A percentile compares a stretch with the other conserved stretches of the same genome.
phyloP scores from a whole-genome alignment of 2,329 filamentous ascomycete species.

The Aspergillus proliferans region DNA sequence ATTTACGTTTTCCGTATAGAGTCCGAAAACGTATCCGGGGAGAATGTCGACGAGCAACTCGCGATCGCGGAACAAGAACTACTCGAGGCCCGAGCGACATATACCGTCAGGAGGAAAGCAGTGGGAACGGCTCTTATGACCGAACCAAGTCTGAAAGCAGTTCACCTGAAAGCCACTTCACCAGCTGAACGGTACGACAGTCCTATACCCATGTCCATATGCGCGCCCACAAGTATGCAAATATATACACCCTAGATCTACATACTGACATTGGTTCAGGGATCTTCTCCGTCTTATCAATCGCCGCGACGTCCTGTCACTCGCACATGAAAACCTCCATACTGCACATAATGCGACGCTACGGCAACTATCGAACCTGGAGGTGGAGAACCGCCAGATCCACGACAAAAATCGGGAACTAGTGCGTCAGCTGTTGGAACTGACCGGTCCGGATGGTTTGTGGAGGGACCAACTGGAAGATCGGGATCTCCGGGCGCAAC shows the following conservation, averaged over 20 bases:
- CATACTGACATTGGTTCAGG: constrained; percentile 37
- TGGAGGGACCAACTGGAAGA: constrained; percentile 50
- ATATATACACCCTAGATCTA: not conserved
- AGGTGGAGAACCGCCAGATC: constrained; percentile 53
- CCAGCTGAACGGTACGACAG: constrained; percentile 59
- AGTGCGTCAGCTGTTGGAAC: constrained; percentile 55
- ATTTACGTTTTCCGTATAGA: constrained; percentile 15
- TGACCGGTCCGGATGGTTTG: constrained; percentile 53
- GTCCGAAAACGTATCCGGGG: constrained; percentile 36
- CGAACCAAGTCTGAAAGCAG: constrained; percentile 70
- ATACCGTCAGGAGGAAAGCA: constrained; percentile 63
- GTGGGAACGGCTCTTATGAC: constrained; percentile 63
- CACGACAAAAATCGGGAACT: constrained; percentile 58
- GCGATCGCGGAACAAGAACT: constrained; percentile 56
- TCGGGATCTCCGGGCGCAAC: constrained; percentile 47
- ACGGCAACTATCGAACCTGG: constrained; percentile 50
- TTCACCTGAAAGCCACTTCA: constrained; percentile 61
- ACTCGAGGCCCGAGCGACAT: constrained; percentile 63
- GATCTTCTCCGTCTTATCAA: constrained; percentile 62
- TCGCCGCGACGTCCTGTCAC: constrained; percentile 61
- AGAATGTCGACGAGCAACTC: constrained; percentile 49
- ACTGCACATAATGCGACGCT: constrained; percentile 47
- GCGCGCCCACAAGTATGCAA: constrained; percentile 1
- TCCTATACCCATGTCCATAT: not conserved
- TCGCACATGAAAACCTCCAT: constrained; percentile 56